Evolutionary conservation across 257 asterid species (phyloP).

Genomic region (Nicotiana tomentosiformis): DNA sequence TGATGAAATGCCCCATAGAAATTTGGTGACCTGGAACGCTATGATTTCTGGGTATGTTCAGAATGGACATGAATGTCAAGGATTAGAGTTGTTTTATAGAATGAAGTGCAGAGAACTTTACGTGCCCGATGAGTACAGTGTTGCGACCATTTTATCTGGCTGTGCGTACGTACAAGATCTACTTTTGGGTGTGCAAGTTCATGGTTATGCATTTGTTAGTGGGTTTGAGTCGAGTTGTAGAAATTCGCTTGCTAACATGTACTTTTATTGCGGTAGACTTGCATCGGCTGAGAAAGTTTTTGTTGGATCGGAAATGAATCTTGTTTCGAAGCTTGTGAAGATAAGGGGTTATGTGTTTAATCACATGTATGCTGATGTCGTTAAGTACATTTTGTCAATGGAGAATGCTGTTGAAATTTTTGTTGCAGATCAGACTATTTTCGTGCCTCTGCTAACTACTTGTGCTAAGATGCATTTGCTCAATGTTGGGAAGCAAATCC

Average conservation of each 20-base stretch:
- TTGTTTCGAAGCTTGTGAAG: constrained; percentile 21
- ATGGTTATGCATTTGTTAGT: constrained; percentile 23
- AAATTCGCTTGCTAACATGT: constrained; percentile 31
- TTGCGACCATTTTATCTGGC: constrained; percentile 27
- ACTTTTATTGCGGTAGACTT: constrained; percentile 25
- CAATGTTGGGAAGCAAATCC: constrained; percentile 36
- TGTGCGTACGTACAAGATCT: constrained; percentile 21
- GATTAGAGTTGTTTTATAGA: constrained; percentile 23
- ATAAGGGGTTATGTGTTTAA: constrained; percentile 32
- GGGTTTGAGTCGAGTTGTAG: constrained; percentile 24
- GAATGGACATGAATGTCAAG: constrained; percentile 21
- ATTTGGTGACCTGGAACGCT: constrained; percentile 37
- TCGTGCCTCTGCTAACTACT: constrained; percentile 29
- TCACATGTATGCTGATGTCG: constrained; percentile 16
- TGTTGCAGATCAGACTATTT: constrained; percentile 19
- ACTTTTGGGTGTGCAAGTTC: constrained; percentile 30
- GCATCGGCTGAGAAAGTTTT: constrained; percentile 24
- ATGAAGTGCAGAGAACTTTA: constrained; percentile 21
- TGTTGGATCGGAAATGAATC: constrained; percentile 15
- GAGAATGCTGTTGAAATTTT: constrained; percentile 15
- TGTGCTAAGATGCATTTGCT: constrained; percentile 30
- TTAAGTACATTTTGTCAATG: constrained; percentile 18
- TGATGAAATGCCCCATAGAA: constrained; percentile 34
- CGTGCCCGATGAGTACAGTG: constrained; percentile 32
- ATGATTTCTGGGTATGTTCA: constrained; percentile 30